phyloP scores from a whole-genome alignment of 192 early-diverging fungal species.

The Powellomyces hirtus region DNA sequence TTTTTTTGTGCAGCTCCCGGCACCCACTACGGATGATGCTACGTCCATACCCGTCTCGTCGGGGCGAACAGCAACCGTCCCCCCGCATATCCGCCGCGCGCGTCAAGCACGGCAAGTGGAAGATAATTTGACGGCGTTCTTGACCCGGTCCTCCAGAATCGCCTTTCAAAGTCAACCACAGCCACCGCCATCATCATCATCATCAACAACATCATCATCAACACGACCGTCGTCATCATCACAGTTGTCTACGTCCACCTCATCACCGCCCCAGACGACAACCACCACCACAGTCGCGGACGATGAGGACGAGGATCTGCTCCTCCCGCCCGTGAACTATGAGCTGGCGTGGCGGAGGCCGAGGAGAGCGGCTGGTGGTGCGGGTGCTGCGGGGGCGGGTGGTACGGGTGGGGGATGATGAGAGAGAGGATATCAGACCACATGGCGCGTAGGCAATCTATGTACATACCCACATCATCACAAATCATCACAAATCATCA shows the following conservation, averaged over 20 bases:
- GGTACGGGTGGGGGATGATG: too few species aligned
- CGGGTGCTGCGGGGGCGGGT: too few species aligned
- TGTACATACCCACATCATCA: too few species aligned
- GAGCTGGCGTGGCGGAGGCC: constrained; percentile 7
- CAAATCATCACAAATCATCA: too few species aligned
- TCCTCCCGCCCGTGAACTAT: constrained; percentile 10
- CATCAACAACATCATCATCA: not conserved
- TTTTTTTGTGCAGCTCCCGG: not conserved
- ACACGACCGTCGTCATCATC: not conserved
- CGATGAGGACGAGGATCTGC: not conserved
- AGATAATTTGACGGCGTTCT: constrained; percentile 11
- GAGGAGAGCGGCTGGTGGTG: not conserved
- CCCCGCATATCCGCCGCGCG: too few species aligned
- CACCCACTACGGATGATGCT: constrained; percentile 1
- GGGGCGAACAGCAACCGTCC: too few species aligned
- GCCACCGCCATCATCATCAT: too few species aligned
- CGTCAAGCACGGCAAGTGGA: constrained; percentile 14
- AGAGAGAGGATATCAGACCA: too few species aligned
- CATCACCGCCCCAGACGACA: too few species aligned
- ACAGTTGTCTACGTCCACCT: not conserved
- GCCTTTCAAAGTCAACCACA: too few species aligned
- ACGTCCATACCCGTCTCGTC: too few species aligned
- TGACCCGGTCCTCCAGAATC: not conserved
- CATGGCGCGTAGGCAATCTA: too few species aligned
- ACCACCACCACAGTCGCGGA: not conserved